Evolutionary conservation across 345 rosid genomes (phyloP), one percentile per base, ranked within the genome.

Genomic region (Schrenkiella parvula): DNA sequence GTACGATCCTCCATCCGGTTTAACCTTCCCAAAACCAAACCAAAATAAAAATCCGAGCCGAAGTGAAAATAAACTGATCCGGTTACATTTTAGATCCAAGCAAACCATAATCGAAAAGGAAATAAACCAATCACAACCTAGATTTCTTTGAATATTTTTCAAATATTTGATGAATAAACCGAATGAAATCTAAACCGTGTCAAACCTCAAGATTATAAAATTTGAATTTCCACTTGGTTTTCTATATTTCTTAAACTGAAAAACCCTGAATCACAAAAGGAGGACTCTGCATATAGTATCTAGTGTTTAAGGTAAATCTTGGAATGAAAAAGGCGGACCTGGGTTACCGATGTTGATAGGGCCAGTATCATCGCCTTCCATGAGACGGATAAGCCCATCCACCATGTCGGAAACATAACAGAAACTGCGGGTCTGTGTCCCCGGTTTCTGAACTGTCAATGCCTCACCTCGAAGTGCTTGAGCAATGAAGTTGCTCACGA

Each of bases 391-490:
- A 53, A 93, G 98, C 31, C 97, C 98, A 62, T 91, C 97, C 58
- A 93, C 98, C 97, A 93, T 86, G 84, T 93, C 98, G n/a, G 97
- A 88, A n/a, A 93, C 97, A 52, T 84, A 93, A 61, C 98, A 93
- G 85, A 93, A 93, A 75, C 98, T 93, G 47, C 98, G 95, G 21
- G 98, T 93, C 72, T 93, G 98, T 17, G 95, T 88, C 73, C 98
- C 98, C 5, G 98, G 98, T 68, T 81, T 76, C 74, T 93, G 98
- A 46, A 93, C 96, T 1, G 98, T 93, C 84, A 93, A 76, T 5
- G 95, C 72, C 66, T 93, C 98, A 53, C 85, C 93, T 12, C 98
- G 79, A 41, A 93, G 84, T 55, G 98, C 97, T 82, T 93, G 98
- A 70, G 98, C 98, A 15, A 93, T 93, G 80, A 93, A 93, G 75